Base-by-base conservation (phyloP, 306 rosid species). In the Lupinus albus region DNA sequence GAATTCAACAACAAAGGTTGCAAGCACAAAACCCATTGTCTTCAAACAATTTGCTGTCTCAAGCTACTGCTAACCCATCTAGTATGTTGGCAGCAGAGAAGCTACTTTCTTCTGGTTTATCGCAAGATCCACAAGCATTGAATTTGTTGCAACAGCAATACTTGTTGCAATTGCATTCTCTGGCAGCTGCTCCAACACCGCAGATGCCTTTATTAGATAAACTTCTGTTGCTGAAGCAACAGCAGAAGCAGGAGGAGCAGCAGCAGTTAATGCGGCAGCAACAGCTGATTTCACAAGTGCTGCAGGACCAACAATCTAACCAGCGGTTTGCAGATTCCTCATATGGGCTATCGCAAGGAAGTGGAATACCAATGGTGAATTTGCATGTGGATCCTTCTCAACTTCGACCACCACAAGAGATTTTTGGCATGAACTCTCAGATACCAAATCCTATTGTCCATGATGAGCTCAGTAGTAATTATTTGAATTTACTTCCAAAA, bases 201-300 rank as follows among this genome's bases (percentile, higher is more conserved):
- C 97, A 86, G 71, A 77, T 90, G 64, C 83, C 88, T 6, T 55
- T 88, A 68, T 70, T 94, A 73, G 97, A 94, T 73, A 90, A 93
- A 72, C 32, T 90, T 1, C 10, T 91, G 53, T 63, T 94, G 79
- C 81, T 94, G 42, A 89, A 86, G 85, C 97, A 90, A 84, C 95
- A 93, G 44, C 97, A 93, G 81, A 80, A 86, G 77, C 96, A 88
- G 76, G 88, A 90, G 66, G 95, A 91, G 81, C 89, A 94, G 68
- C 99, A 88, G 81, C 85, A 82, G 65, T 61, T 93, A 7, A 47
- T 90, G 74, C 71, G 91, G 76, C 99, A 90, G 76, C 97, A 91
- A 48, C 92, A 85, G 80, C 66, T 90, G 41, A 87, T 90, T 52
- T 88, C 96, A 50, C 96, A 94, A 71, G 88, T 86, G 84, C 74